Base-by-base conservation (phyloP, 2,329 filamentous ascomycete species). In the Dactylella cylindrospora region DNA sequence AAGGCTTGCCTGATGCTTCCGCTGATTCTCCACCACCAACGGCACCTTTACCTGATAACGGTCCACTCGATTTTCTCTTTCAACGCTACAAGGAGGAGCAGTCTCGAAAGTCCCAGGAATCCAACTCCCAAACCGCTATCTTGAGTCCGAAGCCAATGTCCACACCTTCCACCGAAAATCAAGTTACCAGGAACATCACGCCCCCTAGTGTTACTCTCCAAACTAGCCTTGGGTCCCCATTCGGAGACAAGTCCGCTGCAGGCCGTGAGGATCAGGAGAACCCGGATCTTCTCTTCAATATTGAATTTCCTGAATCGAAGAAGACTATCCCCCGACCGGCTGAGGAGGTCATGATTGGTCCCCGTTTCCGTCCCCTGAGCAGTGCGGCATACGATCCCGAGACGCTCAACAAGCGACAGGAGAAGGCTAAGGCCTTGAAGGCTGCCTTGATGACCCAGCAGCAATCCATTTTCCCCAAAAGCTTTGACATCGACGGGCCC, bases 41-140 rank as follows among this genome's bases (percentile, higher is more conserved):
- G 12, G 51, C 41, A 9, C 57, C 46, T 13, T 68, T 49, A 54
- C 67, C 46, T 53, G 71, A 47, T 66, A 69, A 66, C 71, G 73
- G 51, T 44, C 90, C 90, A 0, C 77, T 97, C 3, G 90, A 97
- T 69, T 80, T 95, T 65, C 85, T 97, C 71, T 97, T 97, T 76
- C 85, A 85, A 64, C 90, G 89, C 26, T 87, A 95, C 68, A 82
- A 86, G 43, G 85, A 87, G 62, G 87, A 93, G 72, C 86, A 83
- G 70, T 83, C 84, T 47, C 78, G 79, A 60, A 66, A 61, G 28
- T 49, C 57, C 3, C 33, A 49, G n/a, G 35, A 52, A 10, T 26
- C 51, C n/a, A 40, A 20, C 20, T 55, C 53, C 13, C 43, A 57
- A 22, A 65, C 35, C n/a, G 65, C 60, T 29, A 53, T 66, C 26